phyloP scores from a whole-genome alignment of 176 grass and related monocot genomes.

The Carex cristatella region DNA sequence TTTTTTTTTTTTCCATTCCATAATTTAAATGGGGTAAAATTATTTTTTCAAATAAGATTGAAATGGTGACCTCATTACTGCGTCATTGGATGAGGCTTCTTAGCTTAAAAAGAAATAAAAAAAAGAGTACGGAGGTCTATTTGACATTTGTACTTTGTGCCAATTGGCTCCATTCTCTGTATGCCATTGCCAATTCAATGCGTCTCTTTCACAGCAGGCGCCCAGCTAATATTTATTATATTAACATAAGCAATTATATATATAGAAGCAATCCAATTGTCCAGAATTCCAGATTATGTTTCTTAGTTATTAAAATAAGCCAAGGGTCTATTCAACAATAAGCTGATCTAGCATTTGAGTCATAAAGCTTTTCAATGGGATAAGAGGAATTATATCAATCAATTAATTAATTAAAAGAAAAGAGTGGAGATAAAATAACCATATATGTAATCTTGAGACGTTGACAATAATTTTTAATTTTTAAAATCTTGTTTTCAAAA shows the following conservation, averaged over 20 bases:
- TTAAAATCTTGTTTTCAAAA: no score
- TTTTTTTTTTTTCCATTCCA: no score
- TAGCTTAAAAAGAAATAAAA: background rate
- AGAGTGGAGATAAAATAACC: no score
- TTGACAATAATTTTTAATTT: no score
- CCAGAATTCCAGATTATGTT: background rate
- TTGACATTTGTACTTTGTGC: background rate
- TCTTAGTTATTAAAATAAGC: background rate
- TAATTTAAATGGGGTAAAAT: no score
- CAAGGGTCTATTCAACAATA: no score
- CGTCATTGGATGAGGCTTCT: background rate
- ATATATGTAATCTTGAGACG: no score
- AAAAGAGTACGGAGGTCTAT: background rate
- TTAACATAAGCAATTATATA: background rate
- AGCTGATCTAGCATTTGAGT: no score
- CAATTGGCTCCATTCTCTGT: background rate
- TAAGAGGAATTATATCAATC: no score
- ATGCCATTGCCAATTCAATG: background rate
- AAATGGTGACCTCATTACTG: background rate
- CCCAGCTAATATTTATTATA: background rate
- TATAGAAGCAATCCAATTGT: background rate
- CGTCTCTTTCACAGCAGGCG: background rate
- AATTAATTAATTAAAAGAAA: no score
- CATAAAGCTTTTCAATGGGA: no score
- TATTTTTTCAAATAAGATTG: background rate